phyloP scores from a whole-genome alignment of 495 filamentous ascomycete species.

The Pyrenula aspistea region DNA sequence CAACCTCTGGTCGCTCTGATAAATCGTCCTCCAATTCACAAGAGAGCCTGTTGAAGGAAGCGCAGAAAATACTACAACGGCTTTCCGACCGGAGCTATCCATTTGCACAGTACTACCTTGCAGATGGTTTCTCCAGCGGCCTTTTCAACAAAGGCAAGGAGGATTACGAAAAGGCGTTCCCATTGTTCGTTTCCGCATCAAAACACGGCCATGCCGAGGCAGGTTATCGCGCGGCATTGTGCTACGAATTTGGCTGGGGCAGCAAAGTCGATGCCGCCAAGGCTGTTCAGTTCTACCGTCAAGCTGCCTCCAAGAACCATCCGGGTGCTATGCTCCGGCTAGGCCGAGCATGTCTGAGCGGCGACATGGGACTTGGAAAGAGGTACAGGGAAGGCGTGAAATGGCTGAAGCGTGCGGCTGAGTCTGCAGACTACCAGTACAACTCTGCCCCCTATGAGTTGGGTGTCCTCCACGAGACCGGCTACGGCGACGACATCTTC shows the following conservation, averaged over 20 bases:
- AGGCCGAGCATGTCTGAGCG: conserved; percentile 76
- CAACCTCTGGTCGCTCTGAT: conserved; percentile 20
- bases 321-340: conserved; percentile 90
- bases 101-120: conserved; percentile 96
- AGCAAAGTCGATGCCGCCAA: conserved; percentile 77
- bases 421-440: conserved; percentile 82
- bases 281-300: conserved; percentile 86
- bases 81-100: conserved; percentile 80
- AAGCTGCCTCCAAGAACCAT: conserved; percentile 83
- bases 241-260: conserved; percentile 98
- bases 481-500: conserved; percentile 88
- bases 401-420: conserved; percentile 89
- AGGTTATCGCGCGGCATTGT: conserved; percentile 83
- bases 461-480: conserved; percentile 73
- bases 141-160: conserved; percentile 86
- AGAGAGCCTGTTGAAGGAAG: conserved; percentile 69
- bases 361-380: conserved; percentile 73
- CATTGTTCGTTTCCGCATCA: conserved; percentile 81
- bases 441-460: conserved; percentile 88
- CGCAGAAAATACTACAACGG: conserved; percentile 74
- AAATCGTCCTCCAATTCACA: conserved; percentile 32
- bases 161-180: conserved; percentile 82
- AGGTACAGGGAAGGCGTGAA: conserved; percentile 88
- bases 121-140: conserved; percentile 85
- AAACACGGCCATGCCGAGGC: conserved; percentile 98